Evolutionary conservation across 1,284 basidiomycete species (phyloP).

Genomic region (Ganoderma boninense): DNA sequence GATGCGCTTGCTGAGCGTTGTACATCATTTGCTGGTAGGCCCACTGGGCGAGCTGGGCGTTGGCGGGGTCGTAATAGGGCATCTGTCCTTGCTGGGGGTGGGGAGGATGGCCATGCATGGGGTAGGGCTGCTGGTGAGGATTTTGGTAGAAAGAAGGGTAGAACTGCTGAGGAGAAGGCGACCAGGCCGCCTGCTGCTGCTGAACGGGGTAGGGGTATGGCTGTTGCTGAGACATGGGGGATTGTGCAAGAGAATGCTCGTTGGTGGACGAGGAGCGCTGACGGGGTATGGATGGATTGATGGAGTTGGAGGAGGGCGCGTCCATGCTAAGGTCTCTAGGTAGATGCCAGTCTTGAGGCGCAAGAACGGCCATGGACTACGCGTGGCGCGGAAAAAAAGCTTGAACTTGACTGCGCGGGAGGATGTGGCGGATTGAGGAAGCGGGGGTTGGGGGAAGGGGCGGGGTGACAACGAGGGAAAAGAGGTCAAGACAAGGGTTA

Average conservation of each 20-base stretch:
- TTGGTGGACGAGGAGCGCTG: constrained; percentile 66
- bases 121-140: constrained; percentile 61
- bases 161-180: constrained; percentile 69
- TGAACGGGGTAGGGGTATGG: constrained; percentile 52
- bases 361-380: constrained; percentile 80
- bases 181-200: constrained; percentile 63
- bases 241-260: constrained; percentile 50
- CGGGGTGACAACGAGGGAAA: constrained; percentile 24
- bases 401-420: constrained; percentile 25
- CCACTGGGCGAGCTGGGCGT: constrained; percentile 84
- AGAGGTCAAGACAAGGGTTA: constrained; percentile 33
- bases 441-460: constrained; percentile 16
- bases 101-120: constrained; percentile 52
- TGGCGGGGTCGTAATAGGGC: constrained; percentile 76
- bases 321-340: constrained; percentile 71
- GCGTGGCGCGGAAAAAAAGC: constrained; percentile 31
- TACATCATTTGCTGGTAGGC: constrained; percentile 89
- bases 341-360: constrained; percentile 74
- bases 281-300: constrained; percentile 50
- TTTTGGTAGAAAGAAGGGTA: constrained; percentile 81
- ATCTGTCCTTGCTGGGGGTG: constrained; percentile 56
- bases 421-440: constrained; percentile 19
- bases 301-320: constrained; percentile 50
- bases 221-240: constrained; percentile 41
- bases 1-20: constrained; percentile 62